Base-by-base conservation (phyloP, 169 alveolate species). In the Plasmodium gaboni region DNA sequence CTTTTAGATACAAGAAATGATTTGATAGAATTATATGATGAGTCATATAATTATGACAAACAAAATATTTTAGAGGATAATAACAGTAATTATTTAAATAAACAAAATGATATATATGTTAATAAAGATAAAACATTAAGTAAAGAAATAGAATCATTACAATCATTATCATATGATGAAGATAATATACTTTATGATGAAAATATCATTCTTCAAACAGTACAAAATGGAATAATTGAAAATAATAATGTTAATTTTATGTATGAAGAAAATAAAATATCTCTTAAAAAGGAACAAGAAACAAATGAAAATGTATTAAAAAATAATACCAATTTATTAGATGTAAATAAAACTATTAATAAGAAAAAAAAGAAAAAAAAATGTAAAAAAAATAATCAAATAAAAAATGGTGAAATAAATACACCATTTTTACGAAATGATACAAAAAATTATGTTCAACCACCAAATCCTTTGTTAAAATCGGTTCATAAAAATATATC, bases 281-380 rank as follows among this genome's bases (percentile, higher is more conserved):
- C 44, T 3, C 4, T 63, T 70, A 67, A n/a, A 57, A 46, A 70
- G 60, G 28, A 22, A 70, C 6, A 24, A 46, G 28, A 55, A 72
- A 26, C 53, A 72, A 32, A 72, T 53, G 44, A 32, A 46, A 50
- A n/a, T 57, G 28, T 22, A 26, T 12, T 28, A 13, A 28, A 70
- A 51, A 70, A 63, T 32, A 44, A 17, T 15, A 13, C 48, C 42
- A 73, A n/a, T 13, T n/a, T 73, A 60, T 24, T n/a, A 73, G 4
- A 57, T 10, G 51, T 42, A 59, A 44, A 51, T 26, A 74, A 74
- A 74, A 13, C 42, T 15, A 44, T 64, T 24, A 57, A 78, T 50
- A 50, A 64, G 17, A 78, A 78, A 17, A 63, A 76, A 63, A 63
- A 64, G 2, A 76, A 42, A 10, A 76, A 76, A 50, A 76, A 76